Base-by-base conservation (phyloP, 345 rosid genomes). In the Populus pruinosa region DNA sequence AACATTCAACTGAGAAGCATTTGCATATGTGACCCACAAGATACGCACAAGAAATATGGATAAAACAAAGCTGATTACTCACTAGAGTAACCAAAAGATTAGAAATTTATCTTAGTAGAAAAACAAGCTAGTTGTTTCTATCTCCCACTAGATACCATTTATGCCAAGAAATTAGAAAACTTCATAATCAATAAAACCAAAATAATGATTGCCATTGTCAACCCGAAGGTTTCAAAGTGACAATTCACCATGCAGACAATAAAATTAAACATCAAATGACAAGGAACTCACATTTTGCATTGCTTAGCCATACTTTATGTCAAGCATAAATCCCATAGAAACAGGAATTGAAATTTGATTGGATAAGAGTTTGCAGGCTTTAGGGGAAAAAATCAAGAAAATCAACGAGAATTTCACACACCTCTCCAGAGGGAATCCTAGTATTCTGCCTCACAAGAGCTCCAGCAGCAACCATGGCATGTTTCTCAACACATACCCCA, bases 391-490 rank as follows among this genome's bases (percentile, higher is more conserved):
- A 12, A 66, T 16, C 36, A 27, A 66, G 3, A 66, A 25, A 38
- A 53, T 20, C 41, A 70, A 14, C 0, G 43, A 16, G 13, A 5
- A 44, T 23, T 27, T 70, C 39, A 69, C 70, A 69, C 83, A 93
- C 99, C 98, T 95, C 97, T 67, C 98, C 92, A 41, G 92, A 69
- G 70, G 97, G 92, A 77, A 95, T 89, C 85, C 82, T 90, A 43
- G 96, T 89, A 84, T 91, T 91, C 89, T 95, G 98, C 76, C 96
- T 84, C 49, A 92, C 97, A 83, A 95, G 97, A 50, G 99, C 90
- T 83, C 99, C 99, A 78, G 97, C 99, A 78, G 98, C 97, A 86
- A 95, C 96, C 93, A 95, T 91, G 36, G 85, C 91, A 87, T 92
- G 88, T 84, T 88, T 92, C 84, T 93, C 94, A 78, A 95, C 96